A percentile compares a stretch with the other conserved stretches of the same genome.
Evolutionary conservation across 1,284 basidiomycete species (phyloP).

Genomic region (Ganoderma sinense): DNA sequence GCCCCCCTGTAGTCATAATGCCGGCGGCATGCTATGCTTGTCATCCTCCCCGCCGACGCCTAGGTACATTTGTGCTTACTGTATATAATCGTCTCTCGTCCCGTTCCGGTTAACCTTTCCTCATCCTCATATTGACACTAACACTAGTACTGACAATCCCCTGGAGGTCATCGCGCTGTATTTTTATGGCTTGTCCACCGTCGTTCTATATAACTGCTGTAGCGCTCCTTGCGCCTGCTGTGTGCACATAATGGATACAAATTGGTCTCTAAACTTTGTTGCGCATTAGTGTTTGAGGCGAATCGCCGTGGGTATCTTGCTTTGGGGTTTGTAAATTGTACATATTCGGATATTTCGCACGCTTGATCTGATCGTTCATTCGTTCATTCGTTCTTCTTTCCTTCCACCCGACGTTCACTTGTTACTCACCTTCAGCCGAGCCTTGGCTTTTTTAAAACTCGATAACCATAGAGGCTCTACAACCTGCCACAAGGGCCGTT

Average conservation of each 20-base stretch:
- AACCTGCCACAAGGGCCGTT: too few relatives aligned
- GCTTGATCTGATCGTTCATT: too few relatives aligned
- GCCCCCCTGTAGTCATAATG: neutral
- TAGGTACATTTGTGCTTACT: constrained; percentile 10
- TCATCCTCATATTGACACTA: neutral
- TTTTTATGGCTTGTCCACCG: constrained; percentile 14
- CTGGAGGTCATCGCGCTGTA: constrained; percentile 21
- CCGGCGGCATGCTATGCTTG: neutral
- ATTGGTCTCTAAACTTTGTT: neutral
- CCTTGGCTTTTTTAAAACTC: too few relatives aligned
- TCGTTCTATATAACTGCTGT: neutral
- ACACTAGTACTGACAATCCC: neutral
- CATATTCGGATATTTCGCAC: too few relatives aligned
- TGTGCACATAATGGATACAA: neutral
- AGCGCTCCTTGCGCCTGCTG: neutral
- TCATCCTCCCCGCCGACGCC: neutral
- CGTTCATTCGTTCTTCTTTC: too few relatives aligned
- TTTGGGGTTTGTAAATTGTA: too few relatives aligned
- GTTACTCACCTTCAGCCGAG: too few relatives aligned
- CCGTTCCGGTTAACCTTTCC: neutral
- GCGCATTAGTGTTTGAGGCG: too few relatives aligned
- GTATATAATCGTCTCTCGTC: constrained; percentile 7
- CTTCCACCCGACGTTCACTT: too few relatives aligned
- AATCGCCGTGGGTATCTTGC: too few relatives aligned
- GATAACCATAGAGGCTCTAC: too few relatives aligned